A percentile compares a stretch with the other conserved stretches of the same genome.
phyloP scores from a whole-genome alignment of 305 asterid genomes.

The Solanum hybrid region DNA sequence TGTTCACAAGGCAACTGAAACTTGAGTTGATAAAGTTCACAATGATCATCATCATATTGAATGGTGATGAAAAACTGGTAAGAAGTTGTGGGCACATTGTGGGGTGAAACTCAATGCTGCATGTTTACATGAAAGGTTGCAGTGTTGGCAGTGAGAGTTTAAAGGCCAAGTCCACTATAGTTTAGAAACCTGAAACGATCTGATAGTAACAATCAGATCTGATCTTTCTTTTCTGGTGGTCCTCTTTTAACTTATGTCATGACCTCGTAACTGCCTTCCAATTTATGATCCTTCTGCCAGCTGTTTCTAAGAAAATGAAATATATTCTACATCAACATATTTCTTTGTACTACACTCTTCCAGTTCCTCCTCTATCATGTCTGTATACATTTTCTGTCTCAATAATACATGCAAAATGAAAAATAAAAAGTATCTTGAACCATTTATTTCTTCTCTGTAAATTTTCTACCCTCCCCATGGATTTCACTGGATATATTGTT shows the following conservation, averaged over 20 bases:
- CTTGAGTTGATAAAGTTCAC: neutral
- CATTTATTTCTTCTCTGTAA: neutral
- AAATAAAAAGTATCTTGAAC: neutral
- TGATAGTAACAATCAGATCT: neutral
- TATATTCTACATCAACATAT: neutral
- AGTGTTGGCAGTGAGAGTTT: constrained; percentile 1
- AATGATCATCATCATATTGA: neutral
- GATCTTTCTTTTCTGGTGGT: neutral
- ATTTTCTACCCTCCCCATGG: neutral
- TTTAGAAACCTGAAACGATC: neutral
- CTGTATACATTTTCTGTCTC: neutral
- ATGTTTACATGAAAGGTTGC: neutral
- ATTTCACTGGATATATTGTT: too few relatives aligned
- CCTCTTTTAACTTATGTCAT: neutral
- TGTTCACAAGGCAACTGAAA: neutral
- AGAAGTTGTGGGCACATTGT: neutral
- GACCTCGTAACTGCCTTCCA: constrained; percentile 1
- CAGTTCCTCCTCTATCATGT: neutral
- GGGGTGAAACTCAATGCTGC: neutral
- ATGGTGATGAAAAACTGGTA: neutral
- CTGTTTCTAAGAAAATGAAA: neutral
- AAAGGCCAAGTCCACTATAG: neutral
- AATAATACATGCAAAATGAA: neutral
- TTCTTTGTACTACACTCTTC: neutral
- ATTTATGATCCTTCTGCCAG: constrained; percentile 4